phyloP scores from a whole-genome alignment of 192 early-diverging fungal genomes.

The Phycomyces nitens region DNA sequence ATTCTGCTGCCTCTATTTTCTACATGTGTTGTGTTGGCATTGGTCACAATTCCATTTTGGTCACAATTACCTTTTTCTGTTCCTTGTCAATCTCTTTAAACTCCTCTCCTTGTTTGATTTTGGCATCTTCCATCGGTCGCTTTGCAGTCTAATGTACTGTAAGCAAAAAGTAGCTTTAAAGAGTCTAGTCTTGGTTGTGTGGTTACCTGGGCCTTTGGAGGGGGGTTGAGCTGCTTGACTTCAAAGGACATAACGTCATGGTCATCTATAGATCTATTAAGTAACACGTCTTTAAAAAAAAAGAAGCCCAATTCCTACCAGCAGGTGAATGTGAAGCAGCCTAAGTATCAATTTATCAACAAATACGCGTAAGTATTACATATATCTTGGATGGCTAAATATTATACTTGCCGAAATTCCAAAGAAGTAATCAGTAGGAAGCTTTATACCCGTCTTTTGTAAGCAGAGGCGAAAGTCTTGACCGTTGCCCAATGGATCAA shows the following conservation, averaged over 20 bases:
- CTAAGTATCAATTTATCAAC: slow-evolving; percentile 16
- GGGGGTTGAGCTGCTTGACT: slow-evolving; percentile 65
- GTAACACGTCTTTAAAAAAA: not conserved
- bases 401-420: slow-evolving; percentile 53
- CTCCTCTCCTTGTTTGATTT: slow-evolving; percentile 18
- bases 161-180: not conserved
- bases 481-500: slow-evolving; percentile 57
- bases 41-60: not conserved
- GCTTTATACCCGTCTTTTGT: slow-evolving; percentile 40
- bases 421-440: slow-evolving; percentile 75
- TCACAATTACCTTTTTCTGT: slow-evolving; percentile 28
- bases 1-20: slow-evolving; percentile 34
- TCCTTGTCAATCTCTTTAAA: slow-evolving; percentile 28
- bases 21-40: not conserved
- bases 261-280: slow-evolving; percentile 54
- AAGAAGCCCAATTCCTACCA: not conserved
- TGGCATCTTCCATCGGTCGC: slow-evolving; percentile 31
- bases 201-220: slow-evolving; percentile 39
- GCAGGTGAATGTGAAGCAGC: slow-evolving; percentile 33
- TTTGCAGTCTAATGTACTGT: slow-evolving; percentile 11
- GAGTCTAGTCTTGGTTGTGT: not conserved
- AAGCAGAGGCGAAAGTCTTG: slow-evolving; percentile 55
- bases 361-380: not conserved
- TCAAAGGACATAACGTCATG: slow-evolving; percentile 72
- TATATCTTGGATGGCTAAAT: slow-evolving; percentile 8